A percentile compares a stretch with the other conserved stretches of the same genome.
These are phyloP conservation scores for Lojkania enalia DNA, from an alignment of 2,329 filamentous ascomycete genomes.

Conservation along the genomic window DNA sequence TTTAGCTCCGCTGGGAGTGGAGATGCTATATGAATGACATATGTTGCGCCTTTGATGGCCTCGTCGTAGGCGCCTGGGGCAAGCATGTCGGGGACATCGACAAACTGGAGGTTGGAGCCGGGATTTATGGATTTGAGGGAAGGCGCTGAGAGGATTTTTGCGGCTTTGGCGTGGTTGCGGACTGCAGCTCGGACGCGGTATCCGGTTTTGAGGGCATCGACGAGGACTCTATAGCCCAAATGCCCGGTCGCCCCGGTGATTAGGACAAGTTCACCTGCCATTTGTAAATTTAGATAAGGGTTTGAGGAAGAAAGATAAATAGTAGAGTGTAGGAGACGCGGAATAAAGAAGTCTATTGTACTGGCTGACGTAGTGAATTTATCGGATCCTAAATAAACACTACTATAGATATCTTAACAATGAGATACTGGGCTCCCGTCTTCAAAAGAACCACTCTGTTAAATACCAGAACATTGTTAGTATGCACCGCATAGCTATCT, in stretches of 20 bases:
- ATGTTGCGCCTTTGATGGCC: constrained; percentile 33
- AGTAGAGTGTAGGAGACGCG: no score
- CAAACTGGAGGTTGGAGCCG: constrained; percentile 24
- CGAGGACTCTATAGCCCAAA: constrained; percentile 33
- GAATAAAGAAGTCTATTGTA: no score
- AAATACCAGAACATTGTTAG: no score
- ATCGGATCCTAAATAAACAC: no score
- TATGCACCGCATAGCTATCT: no score
- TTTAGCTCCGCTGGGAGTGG: constrained; percentile 8
- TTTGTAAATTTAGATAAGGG: no score
- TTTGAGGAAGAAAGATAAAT: no score
- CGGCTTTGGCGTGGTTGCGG: constrained; percentile 16
- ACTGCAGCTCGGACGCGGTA: constrained; percentile 37
- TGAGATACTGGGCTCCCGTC: no score
- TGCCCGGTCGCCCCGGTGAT: constrained; percentile 43
- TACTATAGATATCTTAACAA: no score
- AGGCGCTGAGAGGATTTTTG: constrained; percentile 2
- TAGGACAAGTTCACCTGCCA: constrained; percentile 8
- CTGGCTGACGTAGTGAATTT: no score
- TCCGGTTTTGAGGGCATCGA: constrained; percentile 28
- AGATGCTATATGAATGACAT: constrained; percentile 17
- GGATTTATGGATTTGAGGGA: constrained; percentile 7
- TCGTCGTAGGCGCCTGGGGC: constrained; percentile 41
- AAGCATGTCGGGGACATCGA: constrained; percentile 43
- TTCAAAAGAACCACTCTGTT: no score